phyloP scores from a whole-genome alignment of 805 yeast species.

The Candida takata region DNA sequence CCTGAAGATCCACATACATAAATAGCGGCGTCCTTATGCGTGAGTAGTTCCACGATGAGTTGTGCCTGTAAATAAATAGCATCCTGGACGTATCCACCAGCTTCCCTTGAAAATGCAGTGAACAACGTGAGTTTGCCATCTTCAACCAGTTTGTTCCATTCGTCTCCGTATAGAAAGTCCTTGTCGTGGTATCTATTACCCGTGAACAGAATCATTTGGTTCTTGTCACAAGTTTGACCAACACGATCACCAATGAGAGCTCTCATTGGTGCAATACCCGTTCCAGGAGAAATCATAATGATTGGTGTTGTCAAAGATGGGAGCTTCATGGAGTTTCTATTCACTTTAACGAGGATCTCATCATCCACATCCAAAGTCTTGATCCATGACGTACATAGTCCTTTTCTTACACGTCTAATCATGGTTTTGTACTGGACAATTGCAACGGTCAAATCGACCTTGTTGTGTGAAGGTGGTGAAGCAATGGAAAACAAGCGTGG shows the following conservation, averaged over 20 bases:
- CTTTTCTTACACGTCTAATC: conserved; percentile 66
- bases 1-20: conserved; percentile 94
- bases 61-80: conserved; percentile 45
- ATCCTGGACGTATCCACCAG: conserved; percentile 73
- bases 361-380: conserved; percentile 42
- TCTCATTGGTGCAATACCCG: conserved; percentile 93
- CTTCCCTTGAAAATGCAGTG: conserved; percentile 46
- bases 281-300: conserved; percentile 84
- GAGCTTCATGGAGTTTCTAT: conserved; percentile 37
- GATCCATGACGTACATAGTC: conserved; percentile 78
- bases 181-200: conserved; percentile 65
- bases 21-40: conserved; percentile 50
- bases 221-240: conserved; percentile 27
- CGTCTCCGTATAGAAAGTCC: conserved; percentile 60
- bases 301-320: conserved; percentile 36
- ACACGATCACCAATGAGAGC: conserved; percentile 39
- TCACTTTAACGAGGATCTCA: conserved; percentile 43
- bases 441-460: conserved; percentile 68
- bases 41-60: conserved; percentile 44
- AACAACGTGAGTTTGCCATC: conserved; percentile 33
- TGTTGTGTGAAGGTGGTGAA: conserved; percentile 37
- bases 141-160: conserved; percentile 37
- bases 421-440: conserved; percentile 83
- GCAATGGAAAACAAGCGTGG: conserved; percentile 88
- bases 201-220: conserved; percentile 49